phyloP scores from a whole-genome alignment of 2,329 filamentous ascomycete genomes.

The Pyrenochaeta sp. region DNA sequence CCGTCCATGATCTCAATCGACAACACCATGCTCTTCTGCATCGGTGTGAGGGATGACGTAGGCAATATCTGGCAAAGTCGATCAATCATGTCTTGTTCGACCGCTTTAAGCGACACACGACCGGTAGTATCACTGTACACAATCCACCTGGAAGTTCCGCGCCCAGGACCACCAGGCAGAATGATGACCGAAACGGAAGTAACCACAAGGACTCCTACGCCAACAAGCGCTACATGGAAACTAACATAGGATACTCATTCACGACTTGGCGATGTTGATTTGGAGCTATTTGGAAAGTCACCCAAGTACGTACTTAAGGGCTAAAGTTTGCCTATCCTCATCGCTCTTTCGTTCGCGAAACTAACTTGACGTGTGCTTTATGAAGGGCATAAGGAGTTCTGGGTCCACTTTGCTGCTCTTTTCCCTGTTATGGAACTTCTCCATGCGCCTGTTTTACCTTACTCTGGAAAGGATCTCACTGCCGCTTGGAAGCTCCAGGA shows the following conservation, averaged over 20 bases:
- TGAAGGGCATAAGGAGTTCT: constrained; percentile 29
- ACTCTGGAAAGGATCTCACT: constrained; percentile 5
- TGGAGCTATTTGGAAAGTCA: constrained; percentile 29
- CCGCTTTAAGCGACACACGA: constrained; percentile 21
- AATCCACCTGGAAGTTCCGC: constrained; percentile 1
- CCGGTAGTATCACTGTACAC: constrained; percentile 19
- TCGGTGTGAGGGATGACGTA: constrained; percentile 27
- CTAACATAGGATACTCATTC: constrained; percentile 12
- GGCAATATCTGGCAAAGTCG: constrained; percentile 31
- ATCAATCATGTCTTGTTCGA: constrained; percentile 39
- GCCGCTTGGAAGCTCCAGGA: constrained; percentile 5
- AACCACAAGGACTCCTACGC: neutral
- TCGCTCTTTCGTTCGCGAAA: constrained; percentile 38
- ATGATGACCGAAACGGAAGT: neutral
- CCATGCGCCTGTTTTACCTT: constrained; percentile 5
- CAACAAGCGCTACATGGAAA: too few relatives aligned
- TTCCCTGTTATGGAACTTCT: constrained; percentile 13
- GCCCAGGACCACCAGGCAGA: neutral
- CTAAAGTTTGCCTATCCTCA: constrained; percentile 33
- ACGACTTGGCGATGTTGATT: constrained; percentile 15
- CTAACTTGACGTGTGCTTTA: constrained; percentile 42
- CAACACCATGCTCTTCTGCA: constrained; percentile 22
- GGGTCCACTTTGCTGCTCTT: constrained; percentile 21
- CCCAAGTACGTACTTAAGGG: constrained; percentile 49
- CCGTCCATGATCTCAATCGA: constrained; percentile 21